These are phyloP conservation scores for Avena insularis DNA, from an alignment of 176 grass and related monocot species.

Conservation along the genomic window DNA sequence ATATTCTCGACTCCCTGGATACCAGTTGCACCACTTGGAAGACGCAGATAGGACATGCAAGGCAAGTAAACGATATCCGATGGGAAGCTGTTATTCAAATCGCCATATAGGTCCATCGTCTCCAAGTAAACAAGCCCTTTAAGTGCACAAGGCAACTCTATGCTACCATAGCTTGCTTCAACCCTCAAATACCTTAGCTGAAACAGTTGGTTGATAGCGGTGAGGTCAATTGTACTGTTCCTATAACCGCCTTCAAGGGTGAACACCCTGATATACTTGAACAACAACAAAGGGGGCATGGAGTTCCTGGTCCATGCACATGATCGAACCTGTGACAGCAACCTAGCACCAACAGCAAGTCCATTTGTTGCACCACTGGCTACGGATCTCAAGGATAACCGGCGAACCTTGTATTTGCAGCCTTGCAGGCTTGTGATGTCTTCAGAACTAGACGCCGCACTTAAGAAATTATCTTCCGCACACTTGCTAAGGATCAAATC, in stretches of 20 bases:
- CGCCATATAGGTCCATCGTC: neutral
- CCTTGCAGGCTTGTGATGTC: neutral
- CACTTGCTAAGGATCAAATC: constrained; percentile 1
- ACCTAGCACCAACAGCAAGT: neutral
- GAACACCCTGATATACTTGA: neutral
- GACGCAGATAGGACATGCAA: neutral
- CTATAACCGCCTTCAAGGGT: too few relatives aligned
- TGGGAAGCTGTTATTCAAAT: neutral
- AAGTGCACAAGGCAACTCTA: neutral
- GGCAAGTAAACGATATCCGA: neutral
- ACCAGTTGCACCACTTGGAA: neutral
- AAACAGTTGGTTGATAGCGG: neutral
- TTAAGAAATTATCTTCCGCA: neutral
- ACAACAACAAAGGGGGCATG: neutral
- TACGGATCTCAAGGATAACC: neutral
- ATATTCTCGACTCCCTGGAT: neutral
- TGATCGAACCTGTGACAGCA: neutral
- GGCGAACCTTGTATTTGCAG: neutral
- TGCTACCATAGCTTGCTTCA: fast-evolving
- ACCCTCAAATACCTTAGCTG: neutral
- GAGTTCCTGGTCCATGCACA: neutral
- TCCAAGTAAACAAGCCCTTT: neutral
- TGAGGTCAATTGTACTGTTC: neutral
- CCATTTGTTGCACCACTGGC: neutral
- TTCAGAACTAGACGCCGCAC: neutral